Base-by-base conservation (phyloP, 768 basidiomycete species). In the Filobasidium floriforme region DNA sequence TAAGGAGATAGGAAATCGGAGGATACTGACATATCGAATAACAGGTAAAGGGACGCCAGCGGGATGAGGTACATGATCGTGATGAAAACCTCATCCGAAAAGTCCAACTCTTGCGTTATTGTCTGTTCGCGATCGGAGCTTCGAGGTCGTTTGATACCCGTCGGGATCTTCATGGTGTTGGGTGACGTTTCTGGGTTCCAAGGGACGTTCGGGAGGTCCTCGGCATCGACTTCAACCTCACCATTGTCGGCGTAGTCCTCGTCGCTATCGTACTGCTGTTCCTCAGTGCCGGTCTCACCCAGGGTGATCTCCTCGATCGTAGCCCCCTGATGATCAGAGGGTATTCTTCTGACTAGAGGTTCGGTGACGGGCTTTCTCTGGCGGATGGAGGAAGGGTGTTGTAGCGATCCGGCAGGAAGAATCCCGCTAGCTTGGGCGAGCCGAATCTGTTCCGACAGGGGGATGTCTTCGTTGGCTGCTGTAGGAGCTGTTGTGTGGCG, bases 51-150 rank as follows among this genome's bases (percentile, higher is more conserved):
- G 46, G 72, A 74, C 1, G 68, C 63, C 43, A 76, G 74, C n/a
- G 77, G 77, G n/a, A 78, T 65, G 29, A 74, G 66, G 24, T 75
- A 59, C 26, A 76, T 73, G 63, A 72, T 41, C 12, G 71, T 64
- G 62, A 74, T 71, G 62, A 78, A 76, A 6, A 76, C 51, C 66
- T 76, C 75, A 63, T 78, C 77, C 66, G 69, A 68, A 15, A 72
- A 64, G 51, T 74, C 71, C 26, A 51, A 26, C 18, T 55, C 41
- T 37, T 37, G 32, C 32, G 32, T 37, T 4, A 9, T 37, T 28
- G 19, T 43, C 26, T 63, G 37, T 24, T 49, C 62, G 37, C 60
- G 57, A 22, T 40, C 40, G 3, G 24, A 18, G 6, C 22, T 1
- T 1, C 41, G 29, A 62, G 61, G 12, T 14, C 5, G n/a, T 60